Evolutionary conservation across 441 rosid species (phyloP), one percentile per base, ranked within the genome.

Genomic region (Adansonia rubrostipa): DNA sequence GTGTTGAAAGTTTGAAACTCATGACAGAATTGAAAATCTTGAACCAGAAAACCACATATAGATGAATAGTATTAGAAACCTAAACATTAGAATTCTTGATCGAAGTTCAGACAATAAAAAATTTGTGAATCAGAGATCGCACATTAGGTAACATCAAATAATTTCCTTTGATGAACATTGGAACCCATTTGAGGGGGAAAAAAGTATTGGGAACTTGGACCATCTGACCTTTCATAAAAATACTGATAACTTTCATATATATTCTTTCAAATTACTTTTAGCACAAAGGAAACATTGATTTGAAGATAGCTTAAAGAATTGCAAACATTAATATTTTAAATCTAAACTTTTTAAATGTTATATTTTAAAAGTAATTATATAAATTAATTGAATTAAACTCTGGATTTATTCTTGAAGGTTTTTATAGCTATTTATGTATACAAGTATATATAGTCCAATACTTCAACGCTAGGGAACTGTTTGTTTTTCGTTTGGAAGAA

Each of bases 401-500:
- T 42, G 45, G 0, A 1, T 42, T 42, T 1, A 42, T 42, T 42
- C 45, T 6, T 42, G 45, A 42, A 42, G 45, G 45, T 42, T 42
- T 42, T 5, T 42, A 42, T 42, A 42, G 45, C 45, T 5, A 5
- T 42, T 42, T 42, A 42, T 42, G 1, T 42, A 42, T 42, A 3
- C 45, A 42, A 42, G 13, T 64, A 15, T 13, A 10, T 33, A 24
- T 33, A 15, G 10, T 36, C 48, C 45, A 42, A 6, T 36, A 14
- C 48, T 64, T 53, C 19, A 24, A 20, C 11, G 9, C 19, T 33
- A 51, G 44, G 22, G 19, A 72, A 71, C 10, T 36, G 76, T 33
- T 56, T 36, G 40, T 71, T 51, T 51, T 71, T 47, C 5, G 19
- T 71, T 33, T 71, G 60, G 13, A 71, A 15, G 74, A 71, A 70